Percentiles rank a stretch among this genome's conserved stretches.
Conservation (phyloP, 306 rosid species). For the Cucumis hystrix region DNA sequence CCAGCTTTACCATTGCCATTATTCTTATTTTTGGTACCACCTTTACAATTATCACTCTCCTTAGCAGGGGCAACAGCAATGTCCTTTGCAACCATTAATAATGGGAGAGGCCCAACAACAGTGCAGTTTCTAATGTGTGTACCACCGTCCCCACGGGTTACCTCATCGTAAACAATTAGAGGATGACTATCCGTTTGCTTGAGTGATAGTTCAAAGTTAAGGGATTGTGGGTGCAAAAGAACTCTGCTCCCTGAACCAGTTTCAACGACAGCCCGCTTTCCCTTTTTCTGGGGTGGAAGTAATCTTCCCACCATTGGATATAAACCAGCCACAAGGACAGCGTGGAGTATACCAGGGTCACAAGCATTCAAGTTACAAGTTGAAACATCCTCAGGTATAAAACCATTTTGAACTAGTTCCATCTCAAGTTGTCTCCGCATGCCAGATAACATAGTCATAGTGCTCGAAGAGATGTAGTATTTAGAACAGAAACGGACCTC, state of each 20-base stretch:
- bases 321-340: constrained; percentile 69
- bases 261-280: constrained; percentile 27
- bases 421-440: constrained; percentile 69
- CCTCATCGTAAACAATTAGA: constrained; percentile 54
- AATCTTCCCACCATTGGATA: constrained; percentile 88
- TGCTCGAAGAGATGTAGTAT: constrained; percentile 39
- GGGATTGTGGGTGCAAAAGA: constrained; percentile 47
- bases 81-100: constrained; percentile 63
- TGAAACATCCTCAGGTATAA: constrained; percentile 37
- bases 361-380: constrained; percentile 49
- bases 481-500: constrained; percentile 46
- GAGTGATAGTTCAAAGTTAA: constrained; percentile 19
- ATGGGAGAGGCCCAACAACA: constrained; percentile 63
- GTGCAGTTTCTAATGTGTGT: constrained; percentile 49
- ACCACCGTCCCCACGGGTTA: constrained; percentile 66
- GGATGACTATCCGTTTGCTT: constrained; percentile 12
- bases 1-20: background rate
- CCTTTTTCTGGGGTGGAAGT: constrained; percentile 13
- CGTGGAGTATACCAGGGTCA: constrained; percentile 63
- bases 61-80: constrained; percentile 65
- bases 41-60: constrained; percentile 9
- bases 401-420: constrained; percentile 59
- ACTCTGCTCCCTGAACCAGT: constrained; percentile 48
- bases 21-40: background rate
- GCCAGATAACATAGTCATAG: constrained; percentile 59